phyloP scores from a whole-genome alignment of 2,329 filamentous ascomycete species.

The Alternaria infectoria region DNA sequence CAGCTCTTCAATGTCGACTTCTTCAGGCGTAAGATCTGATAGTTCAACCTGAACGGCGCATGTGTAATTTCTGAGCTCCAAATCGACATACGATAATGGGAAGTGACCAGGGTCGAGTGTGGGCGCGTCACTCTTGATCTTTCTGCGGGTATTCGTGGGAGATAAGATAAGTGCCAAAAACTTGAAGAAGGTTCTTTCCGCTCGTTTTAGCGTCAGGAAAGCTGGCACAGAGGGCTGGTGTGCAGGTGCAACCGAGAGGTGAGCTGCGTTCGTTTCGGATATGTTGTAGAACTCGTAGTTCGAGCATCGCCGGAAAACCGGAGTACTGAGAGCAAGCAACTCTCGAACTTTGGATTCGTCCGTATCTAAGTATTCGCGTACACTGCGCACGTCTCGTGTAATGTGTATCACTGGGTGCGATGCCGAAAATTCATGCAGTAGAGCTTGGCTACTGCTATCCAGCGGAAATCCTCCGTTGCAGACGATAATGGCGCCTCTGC shows the following conservation, averaged over 20 bases:
- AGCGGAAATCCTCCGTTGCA: conserved; percentile 70
- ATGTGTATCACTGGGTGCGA: conserved; percentile 76
- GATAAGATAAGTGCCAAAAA: conserved; percentile 68
- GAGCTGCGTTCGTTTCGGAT: conserved; percentile 57
- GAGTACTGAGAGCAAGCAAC: conserved; percentile 62
- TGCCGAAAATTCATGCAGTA: conserved; percentile 67
- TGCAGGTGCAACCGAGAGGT: conserved; percentile 29
- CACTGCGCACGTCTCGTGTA: conserved; percentile 67
- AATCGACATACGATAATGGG: conserved; percentile 65
- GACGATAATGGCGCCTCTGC: conserved; percentile 69
- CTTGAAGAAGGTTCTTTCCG: conserved; percentile 72
- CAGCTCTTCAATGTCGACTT: conserved; percentile 68
- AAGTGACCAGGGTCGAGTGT: conserved; percentile 67
- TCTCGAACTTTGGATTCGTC: conserved; percentile 63
- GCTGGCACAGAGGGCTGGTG: conserved; percentile 56
- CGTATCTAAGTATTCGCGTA: conserved; percentile 65
- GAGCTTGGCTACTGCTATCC: conserved; percentile 65
- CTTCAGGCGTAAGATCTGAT: conserved; percentile 60
- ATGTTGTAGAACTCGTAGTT: conserved; percentile 81
- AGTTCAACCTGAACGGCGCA: conserved; percentile 69
- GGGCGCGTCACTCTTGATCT: conserved; percentile 44
- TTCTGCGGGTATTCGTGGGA: conserved; percentile 50
- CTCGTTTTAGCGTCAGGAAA: conserved; percentile 70
- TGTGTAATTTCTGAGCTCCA: conserved; percentile 68
- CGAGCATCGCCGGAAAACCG: conserved; percentile 68